Evolutionary conservation across 805 yeast genomes (phyloP), one percentile per base, ranked within the genome.

Genomic region (Tetrapisispora pingtungensis): DNA sequence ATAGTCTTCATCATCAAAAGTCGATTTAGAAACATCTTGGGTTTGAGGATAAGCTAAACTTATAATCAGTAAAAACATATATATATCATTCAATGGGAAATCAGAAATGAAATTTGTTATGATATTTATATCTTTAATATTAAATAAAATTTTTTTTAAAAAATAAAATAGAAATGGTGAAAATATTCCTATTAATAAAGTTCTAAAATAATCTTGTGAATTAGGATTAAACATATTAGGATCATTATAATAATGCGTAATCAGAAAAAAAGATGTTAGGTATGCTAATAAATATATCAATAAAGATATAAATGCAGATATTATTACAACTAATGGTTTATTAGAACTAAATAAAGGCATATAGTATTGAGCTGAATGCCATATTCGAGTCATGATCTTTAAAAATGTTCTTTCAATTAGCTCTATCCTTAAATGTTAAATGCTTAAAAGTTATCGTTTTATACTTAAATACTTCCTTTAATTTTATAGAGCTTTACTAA

Each of bases 1-100:
- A 13, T 42, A 45, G 13, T 47, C 41, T 18, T 14, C 31, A 10
- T 39, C 10, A 10, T 34, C 28, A 7, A 14, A 28, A 28, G 20
- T 15, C 22, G 7, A 27, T 33, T 19, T 15, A 38, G 19, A 17
- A 19, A 12, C 44, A 20, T 58, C 61, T 33, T 65, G 62, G 28
- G 58, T 49, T 44, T 69, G 73, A 2, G 73, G 73, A 41, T 66
- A 66, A 22, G 73, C 70, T 43, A 68, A 48, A 14, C 64, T 55
- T 15, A 66, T 51, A 7, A 69, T 45, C 2, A 69, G 61, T 32
- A 64, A 46, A 33, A 69, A 59, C 47, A 63, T 58, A 36, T 66
- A 51, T 65, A 66, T 61, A 40, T 65, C 65, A 49, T 68, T 62
- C 17, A 65, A 36, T 7, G 59, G 57, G 46, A 57, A 60, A 44